A percentile compares a stretch with the other conserved stretches of the same genome.
Evolutionary conservation across 139 green algal genomes (phyloP).

Genomic region (Coelastrella sp.): DNA sequence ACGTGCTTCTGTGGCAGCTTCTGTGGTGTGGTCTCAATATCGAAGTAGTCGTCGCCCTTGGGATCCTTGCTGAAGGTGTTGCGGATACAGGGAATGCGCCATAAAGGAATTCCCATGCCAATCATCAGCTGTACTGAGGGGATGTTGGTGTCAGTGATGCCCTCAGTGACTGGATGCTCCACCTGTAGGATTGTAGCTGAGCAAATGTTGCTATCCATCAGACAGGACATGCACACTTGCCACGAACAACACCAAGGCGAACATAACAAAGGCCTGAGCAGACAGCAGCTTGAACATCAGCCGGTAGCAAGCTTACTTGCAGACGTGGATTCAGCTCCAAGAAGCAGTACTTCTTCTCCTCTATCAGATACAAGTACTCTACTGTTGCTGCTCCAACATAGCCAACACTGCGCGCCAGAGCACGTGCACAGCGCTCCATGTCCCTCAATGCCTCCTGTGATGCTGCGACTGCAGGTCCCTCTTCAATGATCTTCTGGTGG

Average conservation of each 20-base stretch:
- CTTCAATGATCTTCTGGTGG: constrained; percentile 99
- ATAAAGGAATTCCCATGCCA: constrained; percentile 93
- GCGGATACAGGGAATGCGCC: constrained; percentile 89
- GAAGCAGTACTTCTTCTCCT: constrained; percentile 92
- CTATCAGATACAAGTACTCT: constrained; percentile 95
- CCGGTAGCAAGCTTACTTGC: constrained; percentile 70
- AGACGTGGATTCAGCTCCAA: constrained; percentile 98
- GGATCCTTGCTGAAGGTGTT: constrained; percentile 75
- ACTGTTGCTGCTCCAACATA: constrained; percentile 97
- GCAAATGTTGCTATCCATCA: neutral
- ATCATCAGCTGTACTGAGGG: constrained; percentile 92
- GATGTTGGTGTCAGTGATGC: constrained; percentile 95
- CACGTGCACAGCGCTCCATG: constrained; percentile 91
- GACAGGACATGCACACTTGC: neutral
- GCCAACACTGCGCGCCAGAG: constrained; percentile 88
- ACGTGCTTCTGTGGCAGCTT: constrained; percentile 61
- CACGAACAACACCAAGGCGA: neutral
- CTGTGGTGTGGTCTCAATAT: constrained; percentile 78
- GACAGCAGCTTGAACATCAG: neutral
- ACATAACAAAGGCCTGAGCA: neutral
- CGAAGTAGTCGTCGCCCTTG: constrained; percentile 64
- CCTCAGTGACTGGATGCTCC: constrained; percentile 99
- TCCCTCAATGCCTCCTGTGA: constrained; percentile 62
- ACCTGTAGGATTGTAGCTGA: constrained; percentile 68
- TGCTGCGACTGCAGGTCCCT: constrained; percentile 89